A percentile compares a stretch with the other conserved stretches of the same genome.
phyloP scores from a whole-genome alignment of 345 rosid species.

The Citrus glauca region DNA sequence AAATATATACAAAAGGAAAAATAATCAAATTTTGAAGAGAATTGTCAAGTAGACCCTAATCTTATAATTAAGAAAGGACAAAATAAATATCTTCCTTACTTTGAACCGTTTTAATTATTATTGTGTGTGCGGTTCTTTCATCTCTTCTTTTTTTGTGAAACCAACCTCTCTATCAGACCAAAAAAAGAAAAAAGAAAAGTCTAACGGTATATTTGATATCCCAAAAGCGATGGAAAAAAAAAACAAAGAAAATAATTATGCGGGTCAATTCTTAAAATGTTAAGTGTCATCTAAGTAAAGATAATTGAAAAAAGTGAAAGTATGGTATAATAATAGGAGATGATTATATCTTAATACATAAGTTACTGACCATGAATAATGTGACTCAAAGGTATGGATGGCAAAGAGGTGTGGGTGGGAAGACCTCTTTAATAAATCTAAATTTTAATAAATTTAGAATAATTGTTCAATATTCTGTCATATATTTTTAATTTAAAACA shows the following conservation, averaged over 20 bases:
- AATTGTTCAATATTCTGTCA: too few species aligned
- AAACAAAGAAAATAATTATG: neutral
- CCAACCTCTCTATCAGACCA: neutral
- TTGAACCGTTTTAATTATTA: too few species aligned
- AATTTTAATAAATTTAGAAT: too few species aligned
- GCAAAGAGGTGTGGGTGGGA: too few species aligned
- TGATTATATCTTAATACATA: neutral
- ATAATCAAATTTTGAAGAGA: neutral
- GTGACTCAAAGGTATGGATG: too few species aligned
- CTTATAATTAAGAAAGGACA: neutral
- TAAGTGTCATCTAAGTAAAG: neutral
- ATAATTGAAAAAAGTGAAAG: too few species aligned
- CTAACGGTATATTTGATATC: neutral
- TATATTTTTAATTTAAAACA: too few species aligned
- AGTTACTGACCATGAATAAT: neutral
- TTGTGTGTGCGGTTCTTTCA: neutral
- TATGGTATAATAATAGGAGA: neutral
- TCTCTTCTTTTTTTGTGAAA: neutral
- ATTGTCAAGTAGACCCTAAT: too few species aligned
- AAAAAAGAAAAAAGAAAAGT: too few species aligned
- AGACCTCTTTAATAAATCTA: too few species aligned
- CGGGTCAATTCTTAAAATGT: too few species aligned
- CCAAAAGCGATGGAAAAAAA: neutral
- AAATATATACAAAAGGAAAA: neutral
- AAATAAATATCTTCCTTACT: too few species aligned